phyloP scores from a whole-genome alignment of 208 protist species.

The Angomonas desouzai region DNA sequence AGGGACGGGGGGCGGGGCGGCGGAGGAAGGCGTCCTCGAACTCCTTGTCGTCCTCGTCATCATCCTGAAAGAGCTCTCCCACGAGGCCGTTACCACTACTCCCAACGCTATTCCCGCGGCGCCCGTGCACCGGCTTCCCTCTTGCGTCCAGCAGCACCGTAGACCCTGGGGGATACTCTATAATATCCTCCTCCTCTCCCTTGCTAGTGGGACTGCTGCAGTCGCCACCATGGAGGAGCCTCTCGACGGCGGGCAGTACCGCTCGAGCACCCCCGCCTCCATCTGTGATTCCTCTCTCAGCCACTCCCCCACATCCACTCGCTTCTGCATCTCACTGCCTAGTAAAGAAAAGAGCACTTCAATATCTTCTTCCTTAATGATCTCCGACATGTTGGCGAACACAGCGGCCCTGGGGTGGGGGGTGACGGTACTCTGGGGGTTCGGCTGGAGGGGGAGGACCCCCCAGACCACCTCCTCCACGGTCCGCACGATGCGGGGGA shows the following conservation, averaged over 20 bases:
- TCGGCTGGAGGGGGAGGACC: background rate
- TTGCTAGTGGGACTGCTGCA: background rate
- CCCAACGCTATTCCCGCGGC: background rate
- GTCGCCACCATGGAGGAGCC: background rate
- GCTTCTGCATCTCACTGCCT: background rate
- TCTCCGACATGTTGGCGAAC: constrained; percentile 6
- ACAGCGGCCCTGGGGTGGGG: background rate
- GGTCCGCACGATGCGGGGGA: background rate
- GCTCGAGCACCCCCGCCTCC: background rate
- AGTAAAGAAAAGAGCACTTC: background rate
- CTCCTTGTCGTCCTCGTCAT: background rate
- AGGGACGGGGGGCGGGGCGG: too few relatives aligned
- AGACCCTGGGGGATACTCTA: constrained; percentile 2
- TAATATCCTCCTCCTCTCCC: background rate
- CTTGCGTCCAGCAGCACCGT: background rate
- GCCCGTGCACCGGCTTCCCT: background rate
- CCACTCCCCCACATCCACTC: background rate
- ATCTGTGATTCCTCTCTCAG: background rate
- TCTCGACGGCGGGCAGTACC: background rate
- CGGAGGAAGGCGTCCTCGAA: background rate
- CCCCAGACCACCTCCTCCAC: constrained; percentile 3
- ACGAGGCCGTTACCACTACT: background rate
- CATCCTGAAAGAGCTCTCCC: background rate
- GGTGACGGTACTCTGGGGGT: background rate
- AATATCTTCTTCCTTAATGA: background rate